Evolutionary conservation across 2,329 filamentous ascomycete genomes (phyloP).

Genomic region (Pyricularia pennisetigena): DNA sequence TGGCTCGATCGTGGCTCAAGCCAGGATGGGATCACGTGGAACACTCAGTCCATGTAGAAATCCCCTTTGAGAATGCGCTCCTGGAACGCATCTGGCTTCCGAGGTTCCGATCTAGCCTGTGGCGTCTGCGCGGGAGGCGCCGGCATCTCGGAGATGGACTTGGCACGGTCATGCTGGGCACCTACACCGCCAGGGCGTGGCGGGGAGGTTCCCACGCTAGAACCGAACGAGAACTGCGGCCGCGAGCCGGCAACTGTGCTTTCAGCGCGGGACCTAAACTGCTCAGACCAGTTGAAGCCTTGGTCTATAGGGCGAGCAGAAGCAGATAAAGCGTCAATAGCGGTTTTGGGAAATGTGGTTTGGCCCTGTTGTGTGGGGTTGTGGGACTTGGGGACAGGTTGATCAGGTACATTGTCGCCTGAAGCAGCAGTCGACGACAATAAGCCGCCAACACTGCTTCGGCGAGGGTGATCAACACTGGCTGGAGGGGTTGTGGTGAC

Average conservation of each 20-base stretch:
- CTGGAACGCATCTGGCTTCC: constrained; percentile 88
- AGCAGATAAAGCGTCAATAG: constrained; percentile 53
- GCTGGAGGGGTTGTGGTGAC: not conserved
- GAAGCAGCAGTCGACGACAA: not conserved
- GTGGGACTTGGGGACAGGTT: not conserved
- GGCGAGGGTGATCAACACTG: constrained; percentile 16
- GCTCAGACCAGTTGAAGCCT: constrained; percentile 96
- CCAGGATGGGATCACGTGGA: not conserved
- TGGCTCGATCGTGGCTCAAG: not conserved
- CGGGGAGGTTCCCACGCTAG: constrained; percentile 29
- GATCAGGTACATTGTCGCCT: not conserved
- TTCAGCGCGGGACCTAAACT: constrained; percentile 84
- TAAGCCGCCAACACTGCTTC: constrained; percentile 13
- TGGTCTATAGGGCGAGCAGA: constrained; percentile 57
- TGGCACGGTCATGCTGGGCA: constrained; percentile 52
- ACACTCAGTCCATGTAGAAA: constrained; percentile 84
- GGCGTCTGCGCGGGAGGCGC: constrained; percentile 42
- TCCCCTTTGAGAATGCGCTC: constrained; percentile 96
- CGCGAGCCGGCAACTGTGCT: constrained; percentile 55
- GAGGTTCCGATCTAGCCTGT: constrained; percentile 37
- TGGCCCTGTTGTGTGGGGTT: constrained; percentile 7
- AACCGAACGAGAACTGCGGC: constrained; percentile 49
- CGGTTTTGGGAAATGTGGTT: constrained; percentile 34
- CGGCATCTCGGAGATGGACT: constrained; percentile 58
- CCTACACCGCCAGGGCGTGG: constrained; percentile 20